A percentile compares a stretch with the other conserved stretches of the same genome.
phyloP scores from a whole-genome alignment of 2,329 filamentous ascomycete genomes.

The Acrocalymma vagum region DNA sequence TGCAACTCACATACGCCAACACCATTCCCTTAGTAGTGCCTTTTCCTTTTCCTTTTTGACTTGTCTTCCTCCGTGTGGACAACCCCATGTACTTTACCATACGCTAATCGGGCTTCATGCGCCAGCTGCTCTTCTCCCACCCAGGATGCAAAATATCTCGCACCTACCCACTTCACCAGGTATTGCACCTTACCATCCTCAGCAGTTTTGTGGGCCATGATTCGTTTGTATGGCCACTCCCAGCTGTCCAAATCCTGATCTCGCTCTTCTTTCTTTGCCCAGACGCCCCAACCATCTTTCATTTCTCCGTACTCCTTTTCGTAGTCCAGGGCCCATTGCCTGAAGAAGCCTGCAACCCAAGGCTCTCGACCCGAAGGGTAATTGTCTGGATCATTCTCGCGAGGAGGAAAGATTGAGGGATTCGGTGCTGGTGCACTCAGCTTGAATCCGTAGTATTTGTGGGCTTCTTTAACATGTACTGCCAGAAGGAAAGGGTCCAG shows the following conservation, averaged over 20 bases:
- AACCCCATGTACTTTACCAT: constrained; percentile 10
- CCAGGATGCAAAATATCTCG: constrained; percentile 18
- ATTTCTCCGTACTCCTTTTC: constrained; percentile 21
- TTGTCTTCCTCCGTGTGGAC: too few species aligned
- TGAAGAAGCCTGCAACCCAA: constrained; percentile 22
- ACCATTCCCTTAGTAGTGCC: too few species aligned
- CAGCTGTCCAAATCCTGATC: too few species aligned
- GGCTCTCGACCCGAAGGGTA: constrained; percentile 20
- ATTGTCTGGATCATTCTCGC: constrained; percentile 20
- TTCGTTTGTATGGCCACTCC: constrained; percentile 26
- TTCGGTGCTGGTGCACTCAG: constrained; percentile 12
- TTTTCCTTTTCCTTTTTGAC: too few species aligned
- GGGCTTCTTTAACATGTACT: constrained; percentile 7
- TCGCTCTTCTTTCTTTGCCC: constrained; percentile 10
- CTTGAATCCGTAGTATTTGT: constrained; percentile 9
- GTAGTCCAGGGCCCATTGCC: constrained; percentile 25
- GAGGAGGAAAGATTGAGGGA: constrained; percentile 8
- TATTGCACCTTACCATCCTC: constrained; percentile 12
- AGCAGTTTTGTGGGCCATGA: constrained; percentile 13
- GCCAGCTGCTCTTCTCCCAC: constrained; percentile 11
- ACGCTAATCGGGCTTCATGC: constrained; percentile 1
- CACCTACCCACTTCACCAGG: constrained; percentile 23
- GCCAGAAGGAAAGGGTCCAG: constrained; percentile 24
- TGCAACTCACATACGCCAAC: too few species aligned
- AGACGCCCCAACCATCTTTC: constrained; percentile 20